These are phyloP conservation scores for Nitzschia sp. DNA, from an alignment of 108 stramenopile genomes.

Conservation along the genomic window DNA sequence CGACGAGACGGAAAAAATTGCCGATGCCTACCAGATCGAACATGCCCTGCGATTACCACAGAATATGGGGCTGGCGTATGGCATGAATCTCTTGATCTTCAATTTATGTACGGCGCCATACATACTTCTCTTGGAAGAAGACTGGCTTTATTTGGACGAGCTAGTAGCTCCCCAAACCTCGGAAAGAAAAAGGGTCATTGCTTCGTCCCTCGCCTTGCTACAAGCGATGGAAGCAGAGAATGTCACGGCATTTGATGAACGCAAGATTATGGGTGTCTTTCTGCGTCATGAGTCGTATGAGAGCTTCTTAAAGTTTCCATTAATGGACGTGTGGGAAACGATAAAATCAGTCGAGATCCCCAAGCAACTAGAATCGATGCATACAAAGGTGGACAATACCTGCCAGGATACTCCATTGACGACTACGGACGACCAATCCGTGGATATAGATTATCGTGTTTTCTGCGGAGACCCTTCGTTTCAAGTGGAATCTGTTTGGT, in stretches of 20 bases:
- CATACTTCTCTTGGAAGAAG: conserved; percentile 50
- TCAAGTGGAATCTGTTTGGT: conserved; percentile 20
- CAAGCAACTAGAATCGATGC: neutral
- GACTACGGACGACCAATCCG: neutral
- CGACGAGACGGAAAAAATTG: conserved; percentile 21
- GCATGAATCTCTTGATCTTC: conserved; percentile 47
- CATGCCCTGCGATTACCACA: conserved; percentile 34
- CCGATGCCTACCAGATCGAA: conserved; percentile 45
- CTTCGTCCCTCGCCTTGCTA: conserved; percentile 40
- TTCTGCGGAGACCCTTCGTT: conserved; percentile 33
- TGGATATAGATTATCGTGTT: conserved; percentile 42
- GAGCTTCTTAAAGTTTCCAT: conserved; percentile 24
- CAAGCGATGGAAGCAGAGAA: conserved; percentile 14
- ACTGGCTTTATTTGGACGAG: conserved; percentile 57
- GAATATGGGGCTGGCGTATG: conserved; percentile 49
- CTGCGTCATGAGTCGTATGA: conserved; percentile 45
- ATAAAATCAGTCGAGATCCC: conserved; percentile 8
- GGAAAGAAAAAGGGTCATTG: conserved; percentile 36
- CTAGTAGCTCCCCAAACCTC: conserved; percentile 36
- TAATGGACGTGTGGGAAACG: conserved; percentile 30
- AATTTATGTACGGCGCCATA: conserved; percentile 52
- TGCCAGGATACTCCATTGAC: neutral
- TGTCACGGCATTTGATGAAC: conserved; percentile 33
- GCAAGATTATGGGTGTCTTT: conserved; percentile 45
- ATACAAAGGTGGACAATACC: neutral